phyloP scores from a whole-genome alignment of 2,329 filamentous ascomycete genomes.

The Fusarium sambucinum region DNA sequence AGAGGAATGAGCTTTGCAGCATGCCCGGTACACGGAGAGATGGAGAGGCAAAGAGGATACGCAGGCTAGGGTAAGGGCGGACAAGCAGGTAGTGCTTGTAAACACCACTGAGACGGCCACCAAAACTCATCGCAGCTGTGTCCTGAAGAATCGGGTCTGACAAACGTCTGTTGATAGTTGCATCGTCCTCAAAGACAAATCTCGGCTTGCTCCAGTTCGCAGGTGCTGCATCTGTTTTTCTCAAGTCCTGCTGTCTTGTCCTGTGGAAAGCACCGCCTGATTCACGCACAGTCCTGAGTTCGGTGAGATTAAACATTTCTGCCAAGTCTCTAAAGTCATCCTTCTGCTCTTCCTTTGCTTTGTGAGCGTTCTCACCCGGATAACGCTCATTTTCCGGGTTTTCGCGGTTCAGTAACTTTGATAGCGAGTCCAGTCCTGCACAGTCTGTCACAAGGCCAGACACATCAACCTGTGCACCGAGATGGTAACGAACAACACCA shows the following conservation, averaged over 20 bases:
- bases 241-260: conserved; percentile 48
- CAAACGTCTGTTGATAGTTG: conserved; percentile 31
- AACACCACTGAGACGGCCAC: conserved; percentile 48
- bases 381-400: conserved; percentile 48
- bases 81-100: conserved; percentile 73
- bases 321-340: conserved; percentile 74
- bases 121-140: conserved; percentile 13
- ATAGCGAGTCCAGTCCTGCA: conserved; percentile 72
- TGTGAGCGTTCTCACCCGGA: conserved; percentile 24
- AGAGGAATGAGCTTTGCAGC: conserved; percentile 69
- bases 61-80: conserved; percentile 73
- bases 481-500: conserved; percentile 74
- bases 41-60: conserved; percentile 77
- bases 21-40: conserved; percentile 75
- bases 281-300: conserved; percentile 73
- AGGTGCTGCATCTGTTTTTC: conserved; percentile 56
- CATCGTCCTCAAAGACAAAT: conserved; percentile 56
- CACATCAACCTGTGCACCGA: conserved; percentile 79
- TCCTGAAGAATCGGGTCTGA: conserved; percentile 43
- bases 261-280: conserved; percentile 73
- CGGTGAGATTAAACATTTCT: conserved; percentile 76
- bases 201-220: conserved; percentile 57
- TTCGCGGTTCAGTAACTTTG: conserved; percentile 55
- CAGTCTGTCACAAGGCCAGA: conserved; percentile 76
- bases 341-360: conserved; percentile 43